phyloP scores from a whole-genome alignment of 2,329 filamentous ascomycete species.

The Falciphora oryzae region DNA sequence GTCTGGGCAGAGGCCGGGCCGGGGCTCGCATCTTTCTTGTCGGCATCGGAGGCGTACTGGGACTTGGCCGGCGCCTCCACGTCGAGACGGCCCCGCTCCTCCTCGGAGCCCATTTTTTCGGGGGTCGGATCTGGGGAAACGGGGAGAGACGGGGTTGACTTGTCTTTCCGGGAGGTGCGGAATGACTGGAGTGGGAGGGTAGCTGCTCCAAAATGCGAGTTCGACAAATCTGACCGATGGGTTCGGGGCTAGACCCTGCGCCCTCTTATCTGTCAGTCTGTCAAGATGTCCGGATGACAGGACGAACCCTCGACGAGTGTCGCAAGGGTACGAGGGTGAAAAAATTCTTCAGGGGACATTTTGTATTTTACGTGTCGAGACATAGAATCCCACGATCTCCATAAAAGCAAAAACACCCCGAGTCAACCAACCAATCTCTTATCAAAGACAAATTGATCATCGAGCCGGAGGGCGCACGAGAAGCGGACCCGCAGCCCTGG shows the following conservation, averaged over 20 bases:
- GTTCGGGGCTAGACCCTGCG: no score
- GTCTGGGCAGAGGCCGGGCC: neutral
- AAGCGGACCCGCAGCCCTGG: neutral
- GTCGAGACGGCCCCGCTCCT: neutral
- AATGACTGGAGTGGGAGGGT: neutral
- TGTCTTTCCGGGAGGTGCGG: neutral
- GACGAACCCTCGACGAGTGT: neutral
- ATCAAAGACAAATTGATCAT: neutral
- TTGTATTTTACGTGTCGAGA: neutral
- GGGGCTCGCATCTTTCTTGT: neutral
- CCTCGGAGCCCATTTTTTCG: neutral
- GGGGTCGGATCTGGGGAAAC: neutral
- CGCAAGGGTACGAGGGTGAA: neutral
- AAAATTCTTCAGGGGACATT: neutral
- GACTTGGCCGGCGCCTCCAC: neutral
- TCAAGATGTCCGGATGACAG: no score
- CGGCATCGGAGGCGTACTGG: neutral
- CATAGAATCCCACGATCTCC: neutral
- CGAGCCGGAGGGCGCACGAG: no score
- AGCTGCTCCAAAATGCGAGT: neutral
- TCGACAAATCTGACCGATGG: neutral
- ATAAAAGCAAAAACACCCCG: neutral
- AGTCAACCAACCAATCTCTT: neutral
- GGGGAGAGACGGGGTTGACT: no score
- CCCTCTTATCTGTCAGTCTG: neutral